A percentile compares a stretch with the other conserved stretches of the same genome.
Conservation (phyloP, 2,329 filamentous ascomycete genomes). For the Nothopassalora personata region DNA sequence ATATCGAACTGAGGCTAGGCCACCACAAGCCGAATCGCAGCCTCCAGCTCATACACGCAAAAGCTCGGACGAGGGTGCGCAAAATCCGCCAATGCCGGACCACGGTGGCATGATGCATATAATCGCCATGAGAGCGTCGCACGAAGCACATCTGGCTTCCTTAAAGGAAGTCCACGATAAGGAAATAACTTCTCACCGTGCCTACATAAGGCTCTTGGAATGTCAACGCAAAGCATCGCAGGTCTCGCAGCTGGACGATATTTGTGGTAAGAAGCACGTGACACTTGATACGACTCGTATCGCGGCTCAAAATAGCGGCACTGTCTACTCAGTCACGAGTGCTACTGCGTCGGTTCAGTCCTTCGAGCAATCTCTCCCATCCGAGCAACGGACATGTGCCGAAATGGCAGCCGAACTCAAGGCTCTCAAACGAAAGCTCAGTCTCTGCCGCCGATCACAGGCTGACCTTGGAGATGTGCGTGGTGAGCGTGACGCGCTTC, state of each 20-base stretch:
- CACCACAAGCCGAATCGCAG: too few species aligned
- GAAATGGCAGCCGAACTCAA: slow-evolving; percentile 33
- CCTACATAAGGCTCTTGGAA: slow-evolving; percentile 38
- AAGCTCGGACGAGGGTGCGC: neutral
- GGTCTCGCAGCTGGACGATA: neutral
- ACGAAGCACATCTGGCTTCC: slow-evolving; percentile 37
- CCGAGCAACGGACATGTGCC: slow-evolving; percentile 26
- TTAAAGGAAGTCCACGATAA: slow-evolving; percentile 36
- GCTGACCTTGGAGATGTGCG: slow-evolving; percentile 32
- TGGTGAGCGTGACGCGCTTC: slow-evolving; percentile 36
- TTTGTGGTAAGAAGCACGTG: slow-evolving; percentile 3
- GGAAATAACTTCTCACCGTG: slow-evolving; percentile 36
- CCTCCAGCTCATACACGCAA: neutral
- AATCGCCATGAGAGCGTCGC: slow-evolving; percentile 32
- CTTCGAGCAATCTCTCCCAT: slow-evolving; percentile 24
- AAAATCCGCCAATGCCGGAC: neutral
- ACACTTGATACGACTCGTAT: slow-evolving; percentile 18
- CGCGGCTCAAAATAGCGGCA: neutral
- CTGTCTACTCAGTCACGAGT: slow-evolving; percentile 7
- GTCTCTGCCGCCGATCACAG: slow-evolving; percentile 31
- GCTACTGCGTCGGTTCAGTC: slow-evolving; percentile 21
- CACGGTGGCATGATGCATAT: slow-evolving; percentile 28
- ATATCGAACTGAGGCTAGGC: neutral
- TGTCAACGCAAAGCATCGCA: slow-evolving; percentile 16
- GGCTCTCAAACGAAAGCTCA: slow-evolving; percentile 36